A percentile compares a stretch with the other conserved stretches of the same genome.
Conservation (phyloP, 2,329 filamentous ascomycete genomes). For the Clarireedia paspali region DNA sequence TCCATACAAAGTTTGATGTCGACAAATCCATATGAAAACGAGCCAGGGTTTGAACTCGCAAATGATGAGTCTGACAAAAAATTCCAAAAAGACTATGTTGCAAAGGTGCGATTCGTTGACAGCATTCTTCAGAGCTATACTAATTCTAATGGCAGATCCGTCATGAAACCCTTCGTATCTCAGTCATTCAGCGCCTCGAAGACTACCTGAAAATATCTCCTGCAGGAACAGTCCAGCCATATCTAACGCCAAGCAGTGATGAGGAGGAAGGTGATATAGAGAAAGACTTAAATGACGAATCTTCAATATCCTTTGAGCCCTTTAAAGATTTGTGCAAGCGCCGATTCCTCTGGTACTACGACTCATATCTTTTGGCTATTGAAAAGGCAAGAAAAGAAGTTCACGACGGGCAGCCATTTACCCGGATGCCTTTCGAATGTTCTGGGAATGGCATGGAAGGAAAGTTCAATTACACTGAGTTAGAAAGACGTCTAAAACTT, state of each 20-base stretch:
- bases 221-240: slow-evolving; percentile 36
- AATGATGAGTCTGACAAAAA: slow-evolving; percentile 62
- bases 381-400: slow-evolving; percentile 56
- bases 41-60: slow-evolving; percentile 82
- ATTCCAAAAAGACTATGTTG: slow-evolving; percentile 65
- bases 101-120: slow-evolving; percentile 52
- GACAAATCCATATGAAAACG: slow-evolving; percentile 87
- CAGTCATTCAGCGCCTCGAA: slow-evolving; percentile 80
- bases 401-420: slow-evolving; percentile 56
- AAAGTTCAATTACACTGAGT: slow-evolving; percentile 69
- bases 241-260: slow-evolving; percentile 19
- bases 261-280: slow-evolving; percentile 35
- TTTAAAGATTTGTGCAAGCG: slow-evolving; percentile 89
- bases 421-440: slow-evolving; percentile 83
- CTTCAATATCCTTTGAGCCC: slow-evolving; percentile 61
- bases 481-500: slow-evolving; percentile 59
- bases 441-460: slow-evolving; percentile 76
- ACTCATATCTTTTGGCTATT: slow-evolving; percentile 71
- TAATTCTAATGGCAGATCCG: slow-evolving; percentile 55
- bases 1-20: slow-evolving; percentile 98
- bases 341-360: slow-evolving; percentile 92
- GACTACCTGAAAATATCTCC: slow-evolving; percentile 59
- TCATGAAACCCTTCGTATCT: slow-evolving; percentile 81
- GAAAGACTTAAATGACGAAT: slow-evolving; percentile 35
- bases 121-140: neutral